Evolutionary conservation across 257 asterid species (phyloP).

Genomic region (Capsicum rhomboideum): DNA sequence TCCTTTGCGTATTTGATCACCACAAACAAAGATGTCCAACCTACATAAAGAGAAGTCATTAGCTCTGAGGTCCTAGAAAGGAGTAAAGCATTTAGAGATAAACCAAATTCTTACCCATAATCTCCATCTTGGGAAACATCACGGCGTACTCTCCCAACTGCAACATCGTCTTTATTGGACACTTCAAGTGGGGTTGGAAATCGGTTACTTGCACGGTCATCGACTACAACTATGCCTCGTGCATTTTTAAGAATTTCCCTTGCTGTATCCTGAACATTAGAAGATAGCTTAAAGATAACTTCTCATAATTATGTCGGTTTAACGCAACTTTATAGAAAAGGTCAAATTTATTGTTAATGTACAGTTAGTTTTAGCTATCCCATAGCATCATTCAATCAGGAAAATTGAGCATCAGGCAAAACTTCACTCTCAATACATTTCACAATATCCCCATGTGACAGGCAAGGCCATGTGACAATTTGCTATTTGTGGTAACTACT

Average conservation of each 20-base stretch:
- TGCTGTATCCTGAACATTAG: constrained; percentile 39
- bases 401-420: background rate
- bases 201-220: constrained; percentile 67
- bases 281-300: background rate
- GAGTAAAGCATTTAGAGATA: background rate
- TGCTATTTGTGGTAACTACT: background rate
- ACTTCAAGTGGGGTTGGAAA: constrained; percentile 91
- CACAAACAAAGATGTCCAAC: constrained; percentile 89
- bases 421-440: background rate
- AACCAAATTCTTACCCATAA: constrained; percentile 47
- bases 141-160: constrained; percentile 87
- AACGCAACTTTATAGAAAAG: background rate
- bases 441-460: background rate
- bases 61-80: background rate
- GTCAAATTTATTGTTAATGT: background rate
- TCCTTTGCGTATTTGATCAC: constrained; percentile 97
- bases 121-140: constrained; percentile 87
- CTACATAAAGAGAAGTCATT: constrained; percentile 17
- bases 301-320: background rate
- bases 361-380: background rate
- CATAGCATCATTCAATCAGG: background rate
- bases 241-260: constrained; percentile 69
- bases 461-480: background rate
- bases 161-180: constrained; percentile 81
- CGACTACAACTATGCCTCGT: constrained; percentile 71